Evolutionary conservation across 805 yeast species (phyloP), one percentile per base, ranked within the genome.

Genomic region (Candida tibetensis): DNA sequence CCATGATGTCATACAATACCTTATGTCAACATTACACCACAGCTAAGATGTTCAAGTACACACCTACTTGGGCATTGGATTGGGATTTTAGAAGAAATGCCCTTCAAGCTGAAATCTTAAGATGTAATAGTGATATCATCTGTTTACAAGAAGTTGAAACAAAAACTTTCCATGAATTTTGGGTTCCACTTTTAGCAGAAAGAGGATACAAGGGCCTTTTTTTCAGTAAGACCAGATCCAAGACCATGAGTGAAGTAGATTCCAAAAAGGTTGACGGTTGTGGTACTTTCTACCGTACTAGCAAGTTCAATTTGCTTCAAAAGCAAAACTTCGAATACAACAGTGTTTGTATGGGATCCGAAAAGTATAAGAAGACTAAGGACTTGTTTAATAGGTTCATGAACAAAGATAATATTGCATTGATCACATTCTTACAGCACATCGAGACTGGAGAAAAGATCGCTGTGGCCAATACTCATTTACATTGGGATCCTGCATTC

Each of bases 401-500:
- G 85, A 86, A 88, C 59, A 89, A 90, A 61, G 99, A 93, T 64
- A 88, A 93, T 53, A 80, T 93, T 53, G 98, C 96, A 5, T 69
- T 86, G 35, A 77, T 88, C 34, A 69, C 85, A 12, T 76, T 81
- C 39, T 74, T 93, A 48, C 88, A 86, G 56, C 93, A 85, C 53
- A 60, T 71, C 23, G 75, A 74, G 38, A 77, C 90, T 4, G 88
- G 90, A 13, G 85, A 82, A 57, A 75, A 76, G 45, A 64, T 91
- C 27, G 72, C 86, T 48, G 71, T 88, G 26, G 89, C 85, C 3
- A 91, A 89, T 53, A 91, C 98, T 0, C 99, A 93, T 72, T 77
- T 93, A 60, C 97, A 91, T 61, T 93, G 99, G 98, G 97, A 93
- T 68, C 99, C 99, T 3, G 87, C 85, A 34, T 86, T 82, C 57